phyloP scores from a whole-genome alignment of 2,329 filamentous ascomycete genomes.

The Fusarium subglutinans region DNA sequence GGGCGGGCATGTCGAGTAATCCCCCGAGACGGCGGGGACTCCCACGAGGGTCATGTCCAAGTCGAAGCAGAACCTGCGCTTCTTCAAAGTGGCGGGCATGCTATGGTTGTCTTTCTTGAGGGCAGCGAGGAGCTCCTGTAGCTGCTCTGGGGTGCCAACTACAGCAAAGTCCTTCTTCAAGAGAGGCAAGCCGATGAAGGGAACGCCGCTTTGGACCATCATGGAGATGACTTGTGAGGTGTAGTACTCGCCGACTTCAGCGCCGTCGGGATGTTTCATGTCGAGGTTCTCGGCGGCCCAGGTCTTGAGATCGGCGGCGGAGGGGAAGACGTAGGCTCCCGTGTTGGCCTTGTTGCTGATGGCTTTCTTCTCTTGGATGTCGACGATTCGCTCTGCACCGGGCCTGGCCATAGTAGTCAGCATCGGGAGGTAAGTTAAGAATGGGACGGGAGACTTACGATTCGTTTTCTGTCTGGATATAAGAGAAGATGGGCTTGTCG shows the following conservation, averaged over 20 bases:
- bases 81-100: background rate
- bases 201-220: background rate
- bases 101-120: background rate
- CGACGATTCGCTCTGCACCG: background rate
- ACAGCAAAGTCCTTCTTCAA: background rate
- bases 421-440: rapidly evolving
- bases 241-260: background rate
- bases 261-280: background rate
- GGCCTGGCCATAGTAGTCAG: rapidly evolving
- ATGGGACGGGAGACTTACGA: background rate
- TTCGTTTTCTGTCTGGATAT: background rate
- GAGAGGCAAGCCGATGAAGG: background rate
- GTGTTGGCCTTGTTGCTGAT: slow-evolving; percentile 1
- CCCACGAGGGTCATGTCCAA: background rate
- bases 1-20: background rate
- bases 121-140: background rate
- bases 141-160: background rate
- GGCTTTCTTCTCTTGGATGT: background rate
- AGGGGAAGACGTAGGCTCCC: background rate
- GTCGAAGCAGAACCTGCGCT: background rate
- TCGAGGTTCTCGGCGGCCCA: background rate
- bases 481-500: background rate
- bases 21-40: background rate
- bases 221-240: background rate
- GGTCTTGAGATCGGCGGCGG: background rate